Conservation (phyloP, 768 basidiomycete species). For the Guyanaporus albipodus region DNA sequence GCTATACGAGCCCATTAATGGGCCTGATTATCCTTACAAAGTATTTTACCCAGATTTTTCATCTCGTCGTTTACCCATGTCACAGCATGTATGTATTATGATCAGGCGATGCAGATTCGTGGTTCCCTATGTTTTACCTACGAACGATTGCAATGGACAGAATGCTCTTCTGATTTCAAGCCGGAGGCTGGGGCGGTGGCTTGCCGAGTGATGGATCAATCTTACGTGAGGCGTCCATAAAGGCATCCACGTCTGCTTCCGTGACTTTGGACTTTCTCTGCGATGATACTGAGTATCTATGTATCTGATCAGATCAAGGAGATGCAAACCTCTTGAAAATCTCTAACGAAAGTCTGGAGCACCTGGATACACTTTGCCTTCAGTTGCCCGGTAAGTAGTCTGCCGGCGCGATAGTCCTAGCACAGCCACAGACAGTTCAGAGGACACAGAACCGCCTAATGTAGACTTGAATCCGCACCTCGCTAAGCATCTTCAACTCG, state of each 20-base stretch:
- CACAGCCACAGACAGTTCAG: background rate
- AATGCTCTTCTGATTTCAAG: background rate
- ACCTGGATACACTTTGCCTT: constrained; percentile 84
- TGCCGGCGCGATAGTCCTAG: constrained; percentile 90
- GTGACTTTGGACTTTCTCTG: constrained; percentile 80
- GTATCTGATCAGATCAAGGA: background rate
- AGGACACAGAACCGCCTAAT: background rate
- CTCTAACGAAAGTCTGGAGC: constrained; percentile 76
- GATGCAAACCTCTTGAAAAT: constrained; percentile 72
- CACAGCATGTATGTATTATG: background rate
- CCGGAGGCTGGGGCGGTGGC: constrained; percentile 8
- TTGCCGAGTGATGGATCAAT: constrained; percentile 60
- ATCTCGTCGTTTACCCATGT: background rate
- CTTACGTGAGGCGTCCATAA: constrained; percentile 78
- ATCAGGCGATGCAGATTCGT: constrained; percentile 7
- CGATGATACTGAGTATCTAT: background rate
- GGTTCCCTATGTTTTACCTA: background rate
- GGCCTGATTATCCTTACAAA: background rate
- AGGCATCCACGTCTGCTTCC: constrained; percentile 66
- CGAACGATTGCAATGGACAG: background rate
- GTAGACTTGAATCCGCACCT: constrained; percentile 40
- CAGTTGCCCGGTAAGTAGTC: constrained; percentile 83
- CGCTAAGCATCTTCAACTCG: constrained; percentile 71
- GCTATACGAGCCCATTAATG: background rate
- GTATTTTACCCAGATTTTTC: constrained; percentile 1